Conservation (phyloP, 2,329 filamentous ascomycete genomes). For the Trichoderma pleuroti region DNA sequence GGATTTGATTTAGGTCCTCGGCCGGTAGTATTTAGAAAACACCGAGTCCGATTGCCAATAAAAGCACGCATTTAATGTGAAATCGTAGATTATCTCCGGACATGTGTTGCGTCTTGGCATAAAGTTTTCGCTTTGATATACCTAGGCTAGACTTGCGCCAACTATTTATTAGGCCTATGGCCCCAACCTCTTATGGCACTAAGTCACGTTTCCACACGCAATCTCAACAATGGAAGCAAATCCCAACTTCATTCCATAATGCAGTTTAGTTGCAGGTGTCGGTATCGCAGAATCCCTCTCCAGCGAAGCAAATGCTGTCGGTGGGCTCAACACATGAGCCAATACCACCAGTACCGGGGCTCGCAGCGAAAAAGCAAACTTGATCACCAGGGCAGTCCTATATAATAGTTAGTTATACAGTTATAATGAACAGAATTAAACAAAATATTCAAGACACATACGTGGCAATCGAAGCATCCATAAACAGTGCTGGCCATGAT, state of each 20-base stretch:
- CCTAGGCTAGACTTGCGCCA: too few species aligned
- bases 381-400: background rate
- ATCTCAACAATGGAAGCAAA: background rate
- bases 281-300: background rate
- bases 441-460: background rate
- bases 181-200: too few species aligned
- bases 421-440: background rate
- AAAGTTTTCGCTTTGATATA: too few species aligned
- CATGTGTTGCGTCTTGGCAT: too few species aligned
- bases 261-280: background rate
- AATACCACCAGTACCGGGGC: background rate
- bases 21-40: background rate
- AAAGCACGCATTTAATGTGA: background rate
- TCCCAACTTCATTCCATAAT: background rate
- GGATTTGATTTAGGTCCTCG: background rate
- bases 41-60: background rate
- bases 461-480: background rate
- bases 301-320: too few species aligned
- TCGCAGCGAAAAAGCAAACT: background rate
- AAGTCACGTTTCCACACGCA: background rate
- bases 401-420: background rate
- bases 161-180: too few species aligned
- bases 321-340: background rate
- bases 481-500: background rate
- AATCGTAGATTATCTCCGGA: background rate